A percentile compares a stretch with the other conserved stretches of the same genome.
Conservation (phyloP, 139 green algal genomes). For the Desmodesmus armatus region DNA sequence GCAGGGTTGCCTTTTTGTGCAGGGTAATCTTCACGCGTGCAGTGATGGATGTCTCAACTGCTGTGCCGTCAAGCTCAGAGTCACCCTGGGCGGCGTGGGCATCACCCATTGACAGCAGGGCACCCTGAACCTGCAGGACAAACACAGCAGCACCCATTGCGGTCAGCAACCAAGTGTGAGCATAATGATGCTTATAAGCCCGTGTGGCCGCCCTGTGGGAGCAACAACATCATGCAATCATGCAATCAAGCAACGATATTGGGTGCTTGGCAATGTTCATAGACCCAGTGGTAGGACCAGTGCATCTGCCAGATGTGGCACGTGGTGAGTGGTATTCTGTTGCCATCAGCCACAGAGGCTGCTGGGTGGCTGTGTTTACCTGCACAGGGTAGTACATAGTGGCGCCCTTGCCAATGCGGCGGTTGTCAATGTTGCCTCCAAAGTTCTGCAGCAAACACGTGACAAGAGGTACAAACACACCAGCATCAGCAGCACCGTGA, state of each 20-base stretch:
- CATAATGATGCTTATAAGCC: neutral
- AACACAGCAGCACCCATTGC: neutral
- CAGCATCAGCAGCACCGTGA: no score
- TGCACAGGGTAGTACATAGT: conserved; percentile 78
- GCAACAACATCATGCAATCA: neutral
- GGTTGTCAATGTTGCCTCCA: conserved; percentile 80
- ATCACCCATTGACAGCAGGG: conserved; percentile 75
- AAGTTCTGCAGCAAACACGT: no score
- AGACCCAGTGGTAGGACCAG: no score
- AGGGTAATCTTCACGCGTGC: conserved; percentile 74
- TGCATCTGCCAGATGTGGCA: neutral
- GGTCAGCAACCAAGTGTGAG: neutral
- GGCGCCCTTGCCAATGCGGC: conserved; percentile 62
- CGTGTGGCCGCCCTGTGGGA: neutral
- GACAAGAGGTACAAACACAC: no score
- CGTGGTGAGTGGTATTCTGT: neutral
- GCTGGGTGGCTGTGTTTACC: no score
- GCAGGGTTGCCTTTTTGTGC: conserved; percentile 64
- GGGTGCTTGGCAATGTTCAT: no score
- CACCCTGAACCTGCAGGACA: conserved; percentile 56
- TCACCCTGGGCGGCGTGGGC: conserved; percentile 75
- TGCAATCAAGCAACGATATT: neutral
- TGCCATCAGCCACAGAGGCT: neutral
- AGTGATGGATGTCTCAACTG: conserved; percentile 76
- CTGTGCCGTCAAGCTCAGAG: conserved; percentile 72